Base-by-base conservation (phyloP, 768 basidiomycete genomes). In the Brasilioporus rufonigricans region DNA sequence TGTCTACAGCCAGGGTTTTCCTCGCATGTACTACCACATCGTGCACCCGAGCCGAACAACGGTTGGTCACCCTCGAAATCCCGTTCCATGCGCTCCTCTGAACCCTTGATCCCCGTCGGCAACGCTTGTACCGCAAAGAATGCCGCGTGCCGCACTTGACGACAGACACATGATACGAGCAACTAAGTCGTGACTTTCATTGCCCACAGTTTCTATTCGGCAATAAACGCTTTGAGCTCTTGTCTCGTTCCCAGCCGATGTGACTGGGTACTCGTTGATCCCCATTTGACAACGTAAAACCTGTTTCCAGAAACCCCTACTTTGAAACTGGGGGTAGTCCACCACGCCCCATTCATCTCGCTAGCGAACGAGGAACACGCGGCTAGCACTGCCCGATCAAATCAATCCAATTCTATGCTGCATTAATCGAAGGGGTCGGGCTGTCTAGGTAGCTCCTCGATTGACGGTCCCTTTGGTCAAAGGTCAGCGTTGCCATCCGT, bases 251-350 rank as follows among this genome's bases (percentile, higher is more conserved):
- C 39, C 40, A 32, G 33, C 36, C 10, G 27, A 23, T 31, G 14
- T 18, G 24, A 29, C 14, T 26, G 40, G 44, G 48, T 2, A 43
- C n/a, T 56, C 43, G 26, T 43, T 45, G 26, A 48, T 50, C 44
- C 45, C 55, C 47, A 54, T 53, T 54, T 36, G 32, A 41, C 41
- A 40, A 51, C 48, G 29, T 40, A 39, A 50, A 57, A 53, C 31
- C n/a, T 14, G 29, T 44, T 21, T 21, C 19, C 19, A 10, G 39
- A 39, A 39, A 21, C 39, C n/a, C 24, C 43, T 24, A 38, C 47
- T 40, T 32, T 57, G 51, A 56, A 56, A 61, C 44, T 36, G 40
- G 56, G 54, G 51, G 52, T 23, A 13, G 14, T 38, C 19, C 18
- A 29, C 46, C 38, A 32, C 7, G 32, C 39, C 14, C n/a, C 33